Conservation (phyloP, 1,139 yeast species). For the Suhomyces atakaporum region DNA sequence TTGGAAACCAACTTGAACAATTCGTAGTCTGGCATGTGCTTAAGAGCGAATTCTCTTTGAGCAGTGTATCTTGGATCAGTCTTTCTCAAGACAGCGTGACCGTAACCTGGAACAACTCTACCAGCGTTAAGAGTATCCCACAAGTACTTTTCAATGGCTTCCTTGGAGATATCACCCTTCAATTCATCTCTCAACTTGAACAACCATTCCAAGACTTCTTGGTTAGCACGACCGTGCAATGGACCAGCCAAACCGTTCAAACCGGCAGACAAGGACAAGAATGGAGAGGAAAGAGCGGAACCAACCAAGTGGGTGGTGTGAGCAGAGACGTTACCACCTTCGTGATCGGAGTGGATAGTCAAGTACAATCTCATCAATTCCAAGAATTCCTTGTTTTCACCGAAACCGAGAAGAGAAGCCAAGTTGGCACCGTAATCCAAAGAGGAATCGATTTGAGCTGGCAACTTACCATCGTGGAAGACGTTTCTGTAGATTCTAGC, state of each 20-base stretch:
- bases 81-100: constrained; percentile 95
- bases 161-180: constrained; percentile 70
- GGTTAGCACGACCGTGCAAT: constrained; percentile 97
- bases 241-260: constrained; percentile 98
- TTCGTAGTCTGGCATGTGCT: constrained; percentile 97
- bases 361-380: constrained; percentile 92
- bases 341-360: constrained; percentile 96
- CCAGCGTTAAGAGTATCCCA: constrained; percentile 92
- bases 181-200: constrained; percentile 77
- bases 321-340: constrained; percentile 98
- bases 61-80: constrained; percentile 98
- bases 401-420: constrained; percentile 81
- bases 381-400: constrained; percentile 75
- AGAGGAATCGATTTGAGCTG: constrained; percentile 60
- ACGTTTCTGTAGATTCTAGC: constrained; percentile 93
- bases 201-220: constrained; percentile 94
- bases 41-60: constrained; percentile 93
- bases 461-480: constrained; percentile 83
- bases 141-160: constrained; percentile 80
- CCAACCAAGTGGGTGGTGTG: constrained; percentile 98
- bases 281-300: constrained; percentile 92
- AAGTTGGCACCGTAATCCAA: constrained; percentile 93
- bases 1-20: constrained; percentile 86
- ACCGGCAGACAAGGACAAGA: constrained; percentile 91
- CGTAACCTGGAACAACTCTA: constrained; percentile 97